A percentile compares a stretch with the other conserved stretches of the same genome.
Conservation (phyloP, 192 early-diverging fungal species). For the Rhizophagus prolifer region DNA sequence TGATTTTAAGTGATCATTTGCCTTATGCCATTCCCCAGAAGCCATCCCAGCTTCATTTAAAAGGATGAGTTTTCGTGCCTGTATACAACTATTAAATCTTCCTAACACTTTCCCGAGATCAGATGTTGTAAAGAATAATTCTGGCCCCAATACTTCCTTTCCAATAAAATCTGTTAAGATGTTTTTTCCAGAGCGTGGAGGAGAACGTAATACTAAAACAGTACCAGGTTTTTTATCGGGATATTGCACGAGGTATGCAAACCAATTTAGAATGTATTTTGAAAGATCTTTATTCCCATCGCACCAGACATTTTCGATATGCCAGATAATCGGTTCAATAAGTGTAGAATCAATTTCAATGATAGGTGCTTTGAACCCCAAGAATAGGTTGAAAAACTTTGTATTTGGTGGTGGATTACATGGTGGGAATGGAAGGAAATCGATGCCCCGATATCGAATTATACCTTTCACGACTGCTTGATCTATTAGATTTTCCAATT, state of each 20-base stretch:
- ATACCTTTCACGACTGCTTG: no score
- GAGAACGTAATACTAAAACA: no score
- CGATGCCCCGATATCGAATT: no score
- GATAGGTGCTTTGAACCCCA: background rate
- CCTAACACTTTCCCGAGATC: conserved; percentile 18
- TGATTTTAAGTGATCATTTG: conserved; percentile 1
- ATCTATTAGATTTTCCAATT: no score
- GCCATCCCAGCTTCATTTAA: background rate
- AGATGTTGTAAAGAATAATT: conserved; percentile 8
- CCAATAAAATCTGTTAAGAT: conserved; percentile 15
- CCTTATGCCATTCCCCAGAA: background rate
- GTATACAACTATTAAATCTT: conserved; percentile 18
- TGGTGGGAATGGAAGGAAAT: no score
- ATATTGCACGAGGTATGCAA: background rate
- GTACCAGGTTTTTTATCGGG: no score
- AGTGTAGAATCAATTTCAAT: conserved; percentile 6
- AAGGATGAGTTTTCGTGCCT: background rate
- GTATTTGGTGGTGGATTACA: no score
- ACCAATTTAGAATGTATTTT: conserved; percentile 14
- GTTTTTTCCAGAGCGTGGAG: background rate
- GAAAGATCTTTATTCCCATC: background rate
- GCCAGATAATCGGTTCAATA: conserved; percentile 19
- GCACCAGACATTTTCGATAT: conserved; percentile 16
- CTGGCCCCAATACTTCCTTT: background rate
- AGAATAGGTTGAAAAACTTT: no score